phyloP scores from a whole-genome alignment of 441 rosid species.

The Erodium trifolium region DNA sequence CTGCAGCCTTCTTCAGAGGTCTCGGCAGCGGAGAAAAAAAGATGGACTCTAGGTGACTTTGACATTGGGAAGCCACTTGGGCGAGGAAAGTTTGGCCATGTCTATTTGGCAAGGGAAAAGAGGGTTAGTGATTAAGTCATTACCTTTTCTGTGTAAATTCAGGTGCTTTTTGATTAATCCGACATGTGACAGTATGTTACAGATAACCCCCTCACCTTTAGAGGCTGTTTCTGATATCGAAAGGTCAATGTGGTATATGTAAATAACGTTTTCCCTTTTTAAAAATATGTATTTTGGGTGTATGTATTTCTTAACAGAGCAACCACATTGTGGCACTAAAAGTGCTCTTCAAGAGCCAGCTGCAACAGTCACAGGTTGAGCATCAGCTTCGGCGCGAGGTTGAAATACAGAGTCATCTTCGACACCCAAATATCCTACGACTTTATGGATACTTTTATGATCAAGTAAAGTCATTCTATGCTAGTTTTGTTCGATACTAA shows the following conservation, averaged over 20 bases:
- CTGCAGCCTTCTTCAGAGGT: constrained; percentile 47
- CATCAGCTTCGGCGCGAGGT: constrained; percentile 96
- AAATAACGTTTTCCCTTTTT: too few relatives aligned
- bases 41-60: constrained; percentile 86
- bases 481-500: neutral
- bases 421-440: constrained; percentile 77
- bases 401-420: constrained; percentile 92
- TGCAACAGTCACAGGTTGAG: constrained; percentile 93
- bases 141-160: neutral
- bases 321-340: constrained; percentile 85
- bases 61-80: constrained; percentile 96
- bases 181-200: neutral
- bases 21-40: constrained; percentile 43
- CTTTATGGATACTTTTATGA: constrained; percentile 96
- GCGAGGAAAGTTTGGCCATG: constrained; percentile 94
- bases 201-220: too few relatives aligned
- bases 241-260: neutral
- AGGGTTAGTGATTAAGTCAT: constrained; percentile 34
- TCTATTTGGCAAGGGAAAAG: constrained; percentile 86
- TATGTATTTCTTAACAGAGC: constrained; percentile 42
- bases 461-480: constrained; percentile 40
- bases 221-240: neutral
- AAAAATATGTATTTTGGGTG: neutral
- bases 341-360: constrained; percentile 89
- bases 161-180: neutral